A percentile compares a stretch with the other conserved stretches of the same genome.
Evolutionary conservation across 768 basidiomycete species (phyloP).

Genomic region (Pleurotus platypus): DNA sequence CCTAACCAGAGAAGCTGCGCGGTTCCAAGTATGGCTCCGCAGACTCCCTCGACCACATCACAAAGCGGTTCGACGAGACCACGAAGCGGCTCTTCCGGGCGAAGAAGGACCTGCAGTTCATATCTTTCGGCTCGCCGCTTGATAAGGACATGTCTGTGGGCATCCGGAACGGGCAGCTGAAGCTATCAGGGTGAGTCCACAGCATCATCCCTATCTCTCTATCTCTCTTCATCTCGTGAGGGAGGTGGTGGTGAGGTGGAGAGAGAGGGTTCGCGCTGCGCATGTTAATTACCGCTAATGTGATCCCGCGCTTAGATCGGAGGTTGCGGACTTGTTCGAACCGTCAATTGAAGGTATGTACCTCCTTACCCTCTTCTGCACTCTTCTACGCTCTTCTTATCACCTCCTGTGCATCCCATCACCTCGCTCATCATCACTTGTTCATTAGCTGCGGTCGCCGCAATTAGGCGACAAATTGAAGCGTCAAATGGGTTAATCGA

Average conservation of each 20-base stretch:
- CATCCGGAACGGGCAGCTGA: slow-evolving; percentile 69
- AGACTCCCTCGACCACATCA: slow-evolving; percentile 75
- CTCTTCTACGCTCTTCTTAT: too few relatives aligned
- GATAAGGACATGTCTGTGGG: slow-evolving; percentile 69
- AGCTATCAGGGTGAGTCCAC: slow-evolving; percentile 35
- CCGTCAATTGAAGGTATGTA: slow-evolving; percentile 62
- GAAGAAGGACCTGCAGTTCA: slow-evolving; percentile 62
- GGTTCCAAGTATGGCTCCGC: slow-evolving; percentile 68
- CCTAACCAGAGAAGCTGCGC: slow-evolving; percentile 58
- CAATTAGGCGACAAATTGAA: slow-evolving; percentile 70
- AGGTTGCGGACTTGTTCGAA: slow-evolving; percentile 73
- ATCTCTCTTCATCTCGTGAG: background rate
- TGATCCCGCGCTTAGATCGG: slow-evolving; percentile 19
- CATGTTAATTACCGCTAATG: background rate
- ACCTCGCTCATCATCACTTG: too few relatives aligned
- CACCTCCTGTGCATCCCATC: too few relatives aligned
- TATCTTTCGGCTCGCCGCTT: slow-evolving; percentile 73
- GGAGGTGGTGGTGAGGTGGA: too few relatives aligned
- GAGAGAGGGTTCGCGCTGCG: too few relatives aligned
- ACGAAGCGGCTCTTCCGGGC: slow-evolving; percentile 79
- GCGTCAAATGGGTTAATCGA: slow-evolving; percentile 65
- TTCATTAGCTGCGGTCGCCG: slow-evolving; percentile 49
- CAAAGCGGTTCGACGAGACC: slow-evolving; percentile 77
- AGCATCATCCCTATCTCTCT: background rate
- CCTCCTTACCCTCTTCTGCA: too few relatives aligned